These are phyloP conservation scores for Carallia pectinifolia DNA, from an alignment of 345 rosid genomes.

Conservation along the genomic window DNA sequence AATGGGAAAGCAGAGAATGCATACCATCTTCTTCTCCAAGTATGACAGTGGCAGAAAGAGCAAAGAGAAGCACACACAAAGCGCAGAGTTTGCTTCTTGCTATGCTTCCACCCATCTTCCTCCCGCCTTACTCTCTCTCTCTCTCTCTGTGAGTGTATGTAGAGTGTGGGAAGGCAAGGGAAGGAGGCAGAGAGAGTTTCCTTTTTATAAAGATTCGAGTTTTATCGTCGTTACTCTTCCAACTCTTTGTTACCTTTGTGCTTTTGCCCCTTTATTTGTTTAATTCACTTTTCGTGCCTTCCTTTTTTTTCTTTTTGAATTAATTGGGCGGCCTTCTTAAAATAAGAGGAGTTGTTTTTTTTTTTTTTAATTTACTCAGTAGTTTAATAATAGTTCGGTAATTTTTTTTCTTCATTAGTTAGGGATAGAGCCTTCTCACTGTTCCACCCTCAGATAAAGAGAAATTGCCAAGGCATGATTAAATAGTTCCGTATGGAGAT, in stretches of 20 bases:
- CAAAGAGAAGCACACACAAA: conserved; percentile 36
- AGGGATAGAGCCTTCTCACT: no score
- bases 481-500: no score
- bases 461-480: no score
- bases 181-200: conserved; percentile 22
- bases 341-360: no score
- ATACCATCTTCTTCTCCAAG: conserved; percentile 74
- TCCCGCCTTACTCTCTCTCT: conserved; percentile 18
- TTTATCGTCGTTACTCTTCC: conserved; percentile 15
- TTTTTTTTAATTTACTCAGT: no score
- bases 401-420: no score
- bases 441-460: no score
- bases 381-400: no score
- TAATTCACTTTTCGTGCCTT: no score
- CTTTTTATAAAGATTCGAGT: conserved; percentile 52
- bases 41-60: conserved; percentile 38
- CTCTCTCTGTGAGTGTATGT: not conserved
- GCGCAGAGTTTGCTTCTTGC: conserved; percentile 41
- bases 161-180: conserved; percentile 4
- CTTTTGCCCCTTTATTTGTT: no score
- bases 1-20: conserved; percentile 3
- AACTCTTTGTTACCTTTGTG: no score
- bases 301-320: not conserved
- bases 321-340: no score
- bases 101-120: conserved; percentile 37